Evolutionary conservation across 805 yeast species (phyloP).

Genomic region (Lipomyces lipofer): DNA sequence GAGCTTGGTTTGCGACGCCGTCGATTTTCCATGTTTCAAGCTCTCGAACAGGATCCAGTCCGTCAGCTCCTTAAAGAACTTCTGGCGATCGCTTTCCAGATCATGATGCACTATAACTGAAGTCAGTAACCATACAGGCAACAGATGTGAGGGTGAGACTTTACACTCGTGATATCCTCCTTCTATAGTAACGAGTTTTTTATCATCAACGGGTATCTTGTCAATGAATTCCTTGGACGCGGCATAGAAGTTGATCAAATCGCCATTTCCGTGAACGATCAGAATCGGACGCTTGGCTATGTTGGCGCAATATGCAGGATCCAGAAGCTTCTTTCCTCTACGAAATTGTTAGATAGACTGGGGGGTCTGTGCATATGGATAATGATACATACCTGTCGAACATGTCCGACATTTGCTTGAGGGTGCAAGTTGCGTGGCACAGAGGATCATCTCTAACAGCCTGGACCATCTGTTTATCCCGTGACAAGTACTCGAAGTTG

Average conservation of each 20-base stretch:
- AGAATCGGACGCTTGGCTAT: constrained; percentile 41
- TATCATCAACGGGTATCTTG: constrained; percentile 31
- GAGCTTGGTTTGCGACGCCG: too few relatives aligned
- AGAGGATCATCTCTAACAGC: constrained; percentile 35
- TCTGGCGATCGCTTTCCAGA: constrained; percentile 1
- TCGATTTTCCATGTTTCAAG: too few relatives aligned
- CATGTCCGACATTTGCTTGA: constrained; percentile 40
- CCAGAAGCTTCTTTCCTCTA: constrained; percentile 39
- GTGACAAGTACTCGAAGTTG: constrained; percentile 34
- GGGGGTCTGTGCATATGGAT: too few relatives aligned
- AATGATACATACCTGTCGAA: constrained; percentile 27
- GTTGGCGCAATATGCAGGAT: constrained; percentile 35
- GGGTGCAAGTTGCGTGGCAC: constrained; percentile 36
- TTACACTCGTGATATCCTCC: constrained; percentile 34
- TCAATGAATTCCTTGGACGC: constrained; percentile 32
- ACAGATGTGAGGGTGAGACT: too few relatives aligned
- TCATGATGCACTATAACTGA: constrained; percentile 8
- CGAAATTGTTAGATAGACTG: too few relatives aligned
- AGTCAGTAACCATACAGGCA: not conserved
- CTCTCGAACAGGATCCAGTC: constrained; percentile 6
- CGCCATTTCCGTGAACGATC: constrained; percentile 39
- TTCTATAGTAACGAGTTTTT: constrained; percentile 28
- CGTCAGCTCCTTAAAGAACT: constrained; percentile 1
- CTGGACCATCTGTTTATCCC: constrained; percentile 35
- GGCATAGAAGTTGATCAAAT: constrained; percentile 24